These are phyloP conservation scores for Blastocladiella emersonii DNA, from an alignment of 371 early-diverging fungal genomes.

Conservation along the genomic window DNA sequence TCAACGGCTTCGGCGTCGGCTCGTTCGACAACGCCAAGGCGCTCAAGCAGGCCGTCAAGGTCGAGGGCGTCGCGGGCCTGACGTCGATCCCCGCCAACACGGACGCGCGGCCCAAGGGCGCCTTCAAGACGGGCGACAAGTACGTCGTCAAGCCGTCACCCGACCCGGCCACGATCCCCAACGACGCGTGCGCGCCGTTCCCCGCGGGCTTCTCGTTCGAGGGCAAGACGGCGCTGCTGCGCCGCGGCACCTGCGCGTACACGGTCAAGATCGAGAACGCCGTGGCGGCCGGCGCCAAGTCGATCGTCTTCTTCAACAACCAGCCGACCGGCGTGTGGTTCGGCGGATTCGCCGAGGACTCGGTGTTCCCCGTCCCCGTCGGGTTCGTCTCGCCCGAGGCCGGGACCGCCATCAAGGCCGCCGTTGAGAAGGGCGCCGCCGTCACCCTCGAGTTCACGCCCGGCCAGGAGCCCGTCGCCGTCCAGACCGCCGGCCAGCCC, in stretches of 20 bases:
- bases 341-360: constrained; percentile 14
- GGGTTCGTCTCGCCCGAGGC: neutral
- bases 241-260: constrained; percentile 37
- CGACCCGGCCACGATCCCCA: too few species aligned
- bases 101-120: neutral
- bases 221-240: constrained; percentile 38
- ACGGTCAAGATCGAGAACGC: constrained; percentile 26
- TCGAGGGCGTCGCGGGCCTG: neutral
- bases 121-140: neutral
- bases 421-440: neutral
- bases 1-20: constrained; percentile 10
- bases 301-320: constrained; percentile 36
- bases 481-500: too few species aligned
- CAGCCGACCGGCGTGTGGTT: constrained; percentile 12
- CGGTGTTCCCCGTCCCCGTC: neutral
- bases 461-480: constrained; percentile 4
- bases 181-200: too few species aligned
- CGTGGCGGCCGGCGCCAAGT: constrained; percentile 44
- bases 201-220: too few species aligned
- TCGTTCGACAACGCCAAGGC: constrained; percentile 9
- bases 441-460: neutral
- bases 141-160: neutral
- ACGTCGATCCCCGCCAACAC: neutral
- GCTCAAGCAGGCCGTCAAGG: neutral
- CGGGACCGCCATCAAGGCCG: neutral